Evolutionary conservation across 345 rosid genomes (phyloP).

Genomic region (Erodium maritimum): DNA sequence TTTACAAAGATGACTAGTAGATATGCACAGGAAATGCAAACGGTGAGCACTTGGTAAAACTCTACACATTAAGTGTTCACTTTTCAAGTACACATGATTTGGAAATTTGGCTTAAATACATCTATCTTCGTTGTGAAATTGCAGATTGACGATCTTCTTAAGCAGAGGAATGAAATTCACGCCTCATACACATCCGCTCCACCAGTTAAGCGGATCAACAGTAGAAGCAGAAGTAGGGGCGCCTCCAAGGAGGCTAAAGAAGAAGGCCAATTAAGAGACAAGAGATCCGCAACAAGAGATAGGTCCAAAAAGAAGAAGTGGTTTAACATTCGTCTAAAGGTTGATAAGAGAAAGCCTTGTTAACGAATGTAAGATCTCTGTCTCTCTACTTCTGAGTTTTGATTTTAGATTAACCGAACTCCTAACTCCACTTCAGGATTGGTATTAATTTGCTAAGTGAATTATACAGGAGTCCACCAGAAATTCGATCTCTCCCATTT

Average conservation of each 20-base stretch:
- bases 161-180: constrained; percentile 70
- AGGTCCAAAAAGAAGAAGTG: constrained; percentile 72
- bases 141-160: constrained; percentile 88
- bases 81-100: too few relatives aligned
- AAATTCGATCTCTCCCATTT: too few relatives aligned
- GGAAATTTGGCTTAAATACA: background rate
- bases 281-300: constrained; percentile 41
- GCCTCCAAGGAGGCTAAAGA: constrained; percentile 48
- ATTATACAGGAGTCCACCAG: background rate
- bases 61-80: background rate
- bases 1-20: constrained; percentile 86
- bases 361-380: constrained; percentile 4
- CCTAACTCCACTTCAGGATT: background rate
- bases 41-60: constrained; percentile 32
- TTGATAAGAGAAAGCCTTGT: constrained; percentile 89
- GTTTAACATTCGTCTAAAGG: constrained; percentile 73
- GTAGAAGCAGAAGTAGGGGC: constrained; percentile 52
- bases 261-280: constrained; percentile 47
- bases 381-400: background rate
- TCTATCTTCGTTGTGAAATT: constrained; percentile 5
- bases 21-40: constrained; percentile 91
- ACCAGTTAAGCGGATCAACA: constrained; percentile 49
- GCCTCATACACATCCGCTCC: constrained; percentile 60
- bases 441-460: background rate
- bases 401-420: background rate